Percentiles rank a stretch among this genome's conserved stretches.
Conservation (phyloP, 495 filamentous ascomycete genomes). For the Bathelium albidoporum region DNA sequence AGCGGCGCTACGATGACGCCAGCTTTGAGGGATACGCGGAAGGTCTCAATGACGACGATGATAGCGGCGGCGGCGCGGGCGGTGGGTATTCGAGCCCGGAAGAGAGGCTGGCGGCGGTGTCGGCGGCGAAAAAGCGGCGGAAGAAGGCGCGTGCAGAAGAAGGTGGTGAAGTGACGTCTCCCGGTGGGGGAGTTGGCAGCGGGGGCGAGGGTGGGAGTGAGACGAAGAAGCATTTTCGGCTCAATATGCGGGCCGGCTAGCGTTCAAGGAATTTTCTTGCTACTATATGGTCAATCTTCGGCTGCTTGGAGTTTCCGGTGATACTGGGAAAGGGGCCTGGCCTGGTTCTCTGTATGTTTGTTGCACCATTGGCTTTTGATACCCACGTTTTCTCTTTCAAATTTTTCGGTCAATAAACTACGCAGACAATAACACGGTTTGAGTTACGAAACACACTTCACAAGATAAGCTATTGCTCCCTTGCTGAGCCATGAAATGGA, state of each 20-base stretch:
- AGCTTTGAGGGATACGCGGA: slow-evolving; percentile 62
- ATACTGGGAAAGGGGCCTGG: not conserved
- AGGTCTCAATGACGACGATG: slow-evolving; percentile 52
- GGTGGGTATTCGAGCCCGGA: slow-evolving; percentile 37
- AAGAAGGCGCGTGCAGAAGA: slow-evolving; percentile 27
- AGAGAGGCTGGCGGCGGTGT: slow-evolving; percentile 22
- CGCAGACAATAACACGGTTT: not conserved
- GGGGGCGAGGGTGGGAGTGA: not conserved
- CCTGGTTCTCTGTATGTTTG: not conserved
- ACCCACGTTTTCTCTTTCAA: not conserved
- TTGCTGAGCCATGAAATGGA: not conserved
- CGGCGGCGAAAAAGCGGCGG: slow-evolving; percentile 30
- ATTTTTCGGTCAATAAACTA: not conserved
- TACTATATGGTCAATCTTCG: not conserved
- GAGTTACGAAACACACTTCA: not conserved
- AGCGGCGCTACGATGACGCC: slow-evolving; percentile 56
- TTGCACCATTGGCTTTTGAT: not conserved
- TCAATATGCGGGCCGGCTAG: not conserved
- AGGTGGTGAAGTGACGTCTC: not conserved
- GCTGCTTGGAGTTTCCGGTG: not conserved
- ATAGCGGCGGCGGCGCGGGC: no score
- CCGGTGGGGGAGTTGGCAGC: not conserved
- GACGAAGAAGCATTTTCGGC: not conserved
- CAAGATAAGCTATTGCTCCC: not conserved
- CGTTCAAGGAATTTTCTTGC: not conserved